Evolutionary conservation across 306 rosid species (phyloP).

Genomic region (Lathyrus aphaca): DNA sequence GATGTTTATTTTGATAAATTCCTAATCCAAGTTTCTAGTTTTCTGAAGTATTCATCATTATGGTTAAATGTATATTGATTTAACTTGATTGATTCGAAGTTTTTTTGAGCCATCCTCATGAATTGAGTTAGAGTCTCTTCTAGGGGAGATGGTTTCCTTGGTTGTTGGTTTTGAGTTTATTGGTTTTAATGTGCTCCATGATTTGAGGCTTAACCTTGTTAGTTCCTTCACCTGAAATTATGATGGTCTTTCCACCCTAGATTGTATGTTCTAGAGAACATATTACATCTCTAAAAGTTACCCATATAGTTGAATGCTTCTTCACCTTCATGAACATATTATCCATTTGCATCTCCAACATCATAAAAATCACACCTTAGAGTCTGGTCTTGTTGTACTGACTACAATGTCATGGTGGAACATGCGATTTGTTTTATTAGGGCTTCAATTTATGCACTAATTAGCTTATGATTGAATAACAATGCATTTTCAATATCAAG

Average conservation of each 20-base stretch:
- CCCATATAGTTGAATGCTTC: not conserved
- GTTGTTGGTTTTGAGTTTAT: not conserved
- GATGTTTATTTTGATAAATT: not conserved
- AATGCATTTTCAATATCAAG: not conserved
- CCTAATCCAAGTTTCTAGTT: not conserved
- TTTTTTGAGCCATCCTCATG: not conserved
- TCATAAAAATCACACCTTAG: not conserved
- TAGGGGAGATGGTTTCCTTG: not conserved
- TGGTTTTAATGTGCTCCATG: not conserved
- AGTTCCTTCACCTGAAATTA: not conserved
- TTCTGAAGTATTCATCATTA: no score
- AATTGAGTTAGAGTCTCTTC: not conserved
- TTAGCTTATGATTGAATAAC: not conserved
- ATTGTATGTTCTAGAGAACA: not conserved
- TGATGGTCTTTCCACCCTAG: not conserved
- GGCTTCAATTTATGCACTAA: not conserved
- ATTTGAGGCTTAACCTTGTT: not conserved
- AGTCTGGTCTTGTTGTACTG: not conserved
- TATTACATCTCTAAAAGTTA: no score
- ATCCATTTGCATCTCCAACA: not conserved
- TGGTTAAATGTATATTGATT: not conserved
- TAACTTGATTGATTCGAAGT: not conserved
- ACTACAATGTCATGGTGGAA: not conserved
- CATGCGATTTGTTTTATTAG: not conserved
- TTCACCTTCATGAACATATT: not conserved